Base-by-base conservation (phyloP, 306 rosid genomes). In the Quercus robur region DNA sequence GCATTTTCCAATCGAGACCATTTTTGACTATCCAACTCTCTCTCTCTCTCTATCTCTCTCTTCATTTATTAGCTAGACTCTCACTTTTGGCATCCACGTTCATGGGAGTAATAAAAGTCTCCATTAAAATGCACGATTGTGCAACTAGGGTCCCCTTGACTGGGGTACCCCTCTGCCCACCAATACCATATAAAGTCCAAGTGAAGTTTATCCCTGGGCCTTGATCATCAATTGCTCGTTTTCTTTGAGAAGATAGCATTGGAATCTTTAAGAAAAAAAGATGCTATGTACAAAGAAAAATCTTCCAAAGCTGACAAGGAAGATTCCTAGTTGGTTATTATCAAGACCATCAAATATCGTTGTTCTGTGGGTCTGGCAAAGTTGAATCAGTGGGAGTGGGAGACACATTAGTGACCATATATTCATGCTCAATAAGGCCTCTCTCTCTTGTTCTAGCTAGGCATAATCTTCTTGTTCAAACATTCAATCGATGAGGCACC, bases 321-420 rank as follows among this genome's bases (percentile, higher is more conserved):
- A 88, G 94, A 90, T 89, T 90, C 92, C 79, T 77, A 73, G 87
- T 83, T 84, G 84, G 81, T 77, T 73, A 55, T 77, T 73, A 17
- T 71, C 56, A 46, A 28, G 69, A 51, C 64, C 77, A 76, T 49
- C 72, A 8, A 35, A n/a, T 41, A 41, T 67, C 26, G 35, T 44
- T 23, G 35, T 46, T 33, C 18, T 63, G 67, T 66, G 80, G 74
- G 67, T 72, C 72, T 21, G 56, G 68, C 69, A 11, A 75, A 33
- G 71, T 21, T 54, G 25, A 54, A 28, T 15, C 41, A 62, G 41
- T 69, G 66, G 66, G 70, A 73, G 55, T 69, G 66, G 66, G 61
- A 38, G n/a, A 77, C 23, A 51, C 56, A 73, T 78, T 66, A 28
- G 85, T 81, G 89, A 81, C 84, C 83, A 71, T 41, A 41, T 41